Evolutionary conservation across 2,329 filamentous ascomycete genomes (phyloP), one percentile per base, ranked within the genome.

Genomic region (Cercospora nicotianae): DNA sequence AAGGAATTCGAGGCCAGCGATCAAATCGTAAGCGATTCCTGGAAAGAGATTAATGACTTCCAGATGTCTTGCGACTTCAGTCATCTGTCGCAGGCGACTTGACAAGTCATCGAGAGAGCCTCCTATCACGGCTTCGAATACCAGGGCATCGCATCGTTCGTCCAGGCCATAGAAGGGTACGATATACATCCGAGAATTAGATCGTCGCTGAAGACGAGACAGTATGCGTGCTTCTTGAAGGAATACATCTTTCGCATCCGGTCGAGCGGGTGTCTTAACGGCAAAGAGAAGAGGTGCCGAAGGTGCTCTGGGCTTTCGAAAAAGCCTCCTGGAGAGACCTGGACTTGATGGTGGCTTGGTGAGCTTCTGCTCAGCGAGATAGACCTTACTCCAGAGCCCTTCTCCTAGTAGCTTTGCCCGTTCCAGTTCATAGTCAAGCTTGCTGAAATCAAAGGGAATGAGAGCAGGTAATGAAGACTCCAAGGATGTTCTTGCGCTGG

Each of bases 1-100:
- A 65, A 84, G 71, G 77, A 82, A 83, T 3, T 76, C 76, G 3
- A 84, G 75, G 20, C 80, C 81, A 42, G 74, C 72, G 31, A 83
- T 75, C 6, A 84, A 77, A 39, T 79, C 73, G 26, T 73, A 68
- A 0, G 81, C 80, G 7, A 84, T 73, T n/a, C 67, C 59, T 1
- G 81, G 81, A 63, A 83, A 83, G 3, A 80, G 42, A 4, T 65
- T 39, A 6, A 79, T 77, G 3, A 83, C 75, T 33, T 78, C 77
- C 3, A 72, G 51, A 20, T 80, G 75, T 53, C 81, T 80, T 0
- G 70, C 72, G 4, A 77, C 69, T 64, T 78, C 77, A 2, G 76
- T 76, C 73, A 77, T 74, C 23, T 74, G 71, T 60, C 69, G 70
- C 12, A 78, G 67, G 3, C 76, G 73, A 28, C 65, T 70, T 20